Percentiles rank a stretch among this genome's conserved stretches.
phyloP scores from a whole-genome alignment of 2,329 filamentous ascomycete species.

The Pseudogymnoascus sp. region DNA sequence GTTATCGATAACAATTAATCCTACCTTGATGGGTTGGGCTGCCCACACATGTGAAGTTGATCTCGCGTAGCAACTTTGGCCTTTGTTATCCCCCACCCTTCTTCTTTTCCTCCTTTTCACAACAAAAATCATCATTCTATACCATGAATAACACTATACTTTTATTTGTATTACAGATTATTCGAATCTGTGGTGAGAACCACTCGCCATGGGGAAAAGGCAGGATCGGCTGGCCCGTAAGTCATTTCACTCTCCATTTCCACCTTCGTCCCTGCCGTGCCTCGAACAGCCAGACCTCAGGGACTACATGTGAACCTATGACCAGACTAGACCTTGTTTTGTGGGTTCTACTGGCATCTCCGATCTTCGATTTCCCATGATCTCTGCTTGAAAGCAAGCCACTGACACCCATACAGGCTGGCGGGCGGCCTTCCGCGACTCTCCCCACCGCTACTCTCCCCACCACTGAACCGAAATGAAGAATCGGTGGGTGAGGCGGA shows the following conservation, averaged over 20 bases:
- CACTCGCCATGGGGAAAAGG: not conserved
- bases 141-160: no score
- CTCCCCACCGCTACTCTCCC: no score
- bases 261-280: not conserved
- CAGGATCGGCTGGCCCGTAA: not conserved
- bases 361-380: not conserved
- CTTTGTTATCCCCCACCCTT: not conserved
- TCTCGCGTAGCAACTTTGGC: slow-evolving; percentile 7
- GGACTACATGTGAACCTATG: not conserved
- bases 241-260: not conserved
- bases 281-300: not conserved
- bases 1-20: slow-evolving; percentile 8
- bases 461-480: no score
- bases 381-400: not conserved
- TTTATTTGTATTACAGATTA: not conserved
- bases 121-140: not conserved
- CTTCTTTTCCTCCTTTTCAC: not conserved
- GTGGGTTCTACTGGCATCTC: not conserved
- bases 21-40: not conserved
- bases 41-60: not conserved
- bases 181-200: not conserved
- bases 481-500: no score
- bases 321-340: not conserved
- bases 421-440: not conserved
- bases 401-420: not conserved